Conservation (phyloP, 2,329 filamentous ascomycete species). For the Penicillium italicum region DNA sequence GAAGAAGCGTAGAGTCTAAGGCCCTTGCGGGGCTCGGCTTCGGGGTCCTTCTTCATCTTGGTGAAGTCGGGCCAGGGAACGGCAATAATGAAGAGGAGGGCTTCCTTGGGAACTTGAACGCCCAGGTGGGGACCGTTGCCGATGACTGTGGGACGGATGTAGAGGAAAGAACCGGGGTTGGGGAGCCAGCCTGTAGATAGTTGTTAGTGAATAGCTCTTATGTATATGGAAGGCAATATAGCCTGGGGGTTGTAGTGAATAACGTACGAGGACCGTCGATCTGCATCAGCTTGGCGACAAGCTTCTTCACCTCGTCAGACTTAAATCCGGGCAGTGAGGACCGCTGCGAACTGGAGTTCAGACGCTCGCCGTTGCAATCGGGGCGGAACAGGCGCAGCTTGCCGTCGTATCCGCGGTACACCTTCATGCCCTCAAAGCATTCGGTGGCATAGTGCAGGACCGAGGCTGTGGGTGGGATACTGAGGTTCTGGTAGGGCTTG, state of each 20-base stretch:
- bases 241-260: not conserved
- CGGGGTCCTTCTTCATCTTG: conserved; percentile 22
- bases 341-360: conserved; percentile 54
- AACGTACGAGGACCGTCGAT: conserved; percentile 52
- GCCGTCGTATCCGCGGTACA: conserved; percentile 65
- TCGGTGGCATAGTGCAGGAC: conserved; percentile 86
- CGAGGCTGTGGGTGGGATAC: conserved; percentile 75
- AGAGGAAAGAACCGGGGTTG: conserved; percentile 67
- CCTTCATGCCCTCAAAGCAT: conserved; percentile 85
- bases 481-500: conserved; percentile 71
- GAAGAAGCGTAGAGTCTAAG: conserved; percentile 73
- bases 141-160: conserved; percentile 84
- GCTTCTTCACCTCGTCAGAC: conserved; percentile 66
- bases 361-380: conserved; percentile 65
- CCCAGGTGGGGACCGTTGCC: conserved; percentile 76
- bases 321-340: conserved; percentile 73
- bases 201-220: not conserved
- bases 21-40: conserved; percentile 19
- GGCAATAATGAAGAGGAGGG: conserved; percentile 81
- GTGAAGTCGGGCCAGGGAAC: conserved; percentile 41
- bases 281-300: conserved; percentile 69
- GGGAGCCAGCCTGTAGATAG: conserved; percentile 67
- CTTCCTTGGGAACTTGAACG: conserved; percentile 73
- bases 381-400: conserved; percentile 75
- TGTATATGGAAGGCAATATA: not conserved